Conservation (phyloP, 352 stramenopile species). For the Pythium aphanidermatum region DNA sequence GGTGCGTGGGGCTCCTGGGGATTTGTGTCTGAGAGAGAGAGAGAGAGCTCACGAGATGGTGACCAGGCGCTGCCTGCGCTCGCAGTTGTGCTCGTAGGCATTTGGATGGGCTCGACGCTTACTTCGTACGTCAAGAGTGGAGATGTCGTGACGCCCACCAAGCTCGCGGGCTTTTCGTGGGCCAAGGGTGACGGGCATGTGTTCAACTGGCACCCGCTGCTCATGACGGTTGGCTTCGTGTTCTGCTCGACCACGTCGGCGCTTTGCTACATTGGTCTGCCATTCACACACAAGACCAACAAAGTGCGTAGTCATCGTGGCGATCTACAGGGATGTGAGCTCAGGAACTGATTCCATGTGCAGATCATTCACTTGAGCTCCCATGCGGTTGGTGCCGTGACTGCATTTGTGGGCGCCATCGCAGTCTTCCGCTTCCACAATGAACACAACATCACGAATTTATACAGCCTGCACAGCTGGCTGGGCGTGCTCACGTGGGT, state of each 20-base stretch:
- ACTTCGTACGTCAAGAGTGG: conserved; percentile 45
- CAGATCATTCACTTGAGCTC: conserved; percentile 67
- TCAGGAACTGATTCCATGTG: neutral
- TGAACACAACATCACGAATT: conserved; percentile 77
- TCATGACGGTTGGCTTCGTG: conserved; percentile 83
- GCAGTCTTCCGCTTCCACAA: conserved; percentile 87
- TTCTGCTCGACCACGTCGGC: conserved; percentile 69
- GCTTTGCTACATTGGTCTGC: conserved; percentile 60
- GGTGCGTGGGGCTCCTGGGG: too few species aligned
- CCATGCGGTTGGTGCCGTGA: conserved; percentile 58
- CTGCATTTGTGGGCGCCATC: conserved; percentile 45
- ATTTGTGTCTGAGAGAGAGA: too few species aligned
- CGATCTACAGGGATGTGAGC: too few species aligned
- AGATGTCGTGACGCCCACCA: conserved; percentile 32
- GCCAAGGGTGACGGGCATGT: conserved; percentile 45
- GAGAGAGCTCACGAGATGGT: conserved; percentile 14
- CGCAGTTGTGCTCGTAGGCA: conserved; percentile 53
- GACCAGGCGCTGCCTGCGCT: conserved; percentile 43
- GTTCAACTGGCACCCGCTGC: conserved; percentile 85
- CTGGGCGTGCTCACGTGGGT: conserved; percentile 62
- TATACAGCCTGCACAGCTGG: conserved; percentile 88
- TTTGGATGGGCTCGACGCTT: conserved; percentile 71
- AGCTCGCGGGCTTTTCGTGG: conserved; percentile 70
- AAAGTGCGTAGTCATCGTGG: too few species aligned
- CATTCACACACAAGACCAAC: conserved; percentile 59